Conservation (phyloP, 163 green algal species). For the Coccomyxa subellipsoidea region DNA sequence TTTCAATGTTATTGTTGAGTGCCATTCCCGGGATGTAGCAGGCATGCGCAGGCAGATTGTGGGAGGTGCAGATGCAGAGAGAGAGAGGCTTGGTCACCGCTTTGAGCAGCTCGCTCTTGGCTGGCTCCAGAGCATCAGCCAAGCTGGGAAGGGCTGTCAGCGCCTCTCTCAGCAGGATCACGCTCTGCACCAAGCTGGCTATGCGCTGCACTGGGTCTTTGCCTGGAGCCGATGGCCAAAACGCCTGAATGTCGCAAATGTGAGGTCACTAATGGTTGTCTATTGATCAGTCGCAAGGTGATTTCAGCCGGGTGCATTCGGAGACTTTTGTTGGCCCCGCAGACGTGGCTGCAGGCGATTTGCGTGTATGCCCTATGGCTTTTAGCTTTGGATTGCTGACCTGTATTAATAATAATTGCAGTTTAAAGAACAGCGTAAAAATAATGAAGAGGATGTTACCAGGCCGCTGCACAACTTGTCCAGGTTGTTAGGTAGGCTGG, state of each 20-base stretch:
- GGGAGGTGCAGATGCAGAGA: not conserved
- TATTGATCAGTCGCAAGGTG: no score
- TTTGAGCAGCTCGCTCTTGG: slow-evolving; percentile 44
- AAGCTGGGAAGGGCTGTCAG: slow-evolving; percentile 54
- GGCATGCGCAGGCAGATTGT: no score
- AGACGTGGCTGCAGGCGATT: no score
- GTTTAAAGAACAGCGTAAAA: no score
- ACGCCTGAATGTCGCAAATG: not conserved
- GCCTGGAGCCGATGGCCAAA: slow-evolving; percentile 3
- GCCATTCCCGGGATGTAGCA: no score
- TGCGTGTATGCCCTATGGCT: no score
- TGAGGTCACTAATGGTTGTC: not conserved
- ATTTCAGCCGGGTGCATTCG: no score
- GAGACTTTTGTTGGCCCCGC: no score
- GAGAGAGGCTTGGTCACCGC: slow-evolving; percentile 8
- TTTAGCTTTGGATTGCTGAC: no score
- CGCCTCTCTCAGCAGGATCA: slow-evolving; percentile 66
- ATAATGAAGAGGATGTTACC: no score
- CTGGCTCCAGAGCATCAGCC: slow-evolving; percentile 36
- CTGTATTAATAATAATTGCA: no score
- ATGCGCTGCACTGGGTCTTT: slow-evolving; percentile 44
- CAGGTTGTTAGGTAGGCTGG: slow-evolving; percentile 52
- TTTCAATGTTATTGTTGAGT: no score
- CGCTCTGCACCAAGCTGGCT: slow-evolving; percentile 42
- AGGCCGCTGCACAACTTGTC: slow-evolving; percentile 57